Base-by-base conservation (phyloP, 139 green algal species). In the Closterium sp. region DNA sequence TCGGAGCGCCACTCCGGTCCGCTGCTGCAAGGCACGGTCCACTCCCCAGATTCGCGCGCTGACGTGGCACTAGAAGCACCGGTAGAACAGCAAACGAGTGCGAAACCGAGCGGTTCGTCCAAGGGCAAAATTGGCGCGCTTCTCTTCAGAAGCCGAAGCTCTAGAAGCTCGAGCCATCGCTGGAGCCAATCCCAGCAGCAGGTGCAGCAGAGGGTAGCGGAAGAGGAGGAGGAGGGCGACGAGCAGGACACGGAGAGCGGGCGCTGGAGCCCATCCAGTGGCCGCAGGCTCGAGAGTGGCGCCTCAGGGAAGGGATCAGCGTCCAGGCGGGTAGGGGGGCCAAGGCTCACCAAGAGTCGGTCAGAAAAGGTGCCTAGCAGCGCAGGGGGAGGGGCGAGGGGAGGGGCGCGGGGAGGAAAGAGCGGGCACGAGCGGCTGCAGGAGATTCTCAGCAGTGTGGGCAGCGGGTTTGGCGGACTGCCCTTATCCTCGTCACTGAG, bases 381-480 rank as follows among this genome's bases (percentile, higher is more conserved):
- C 4, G 19, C 2, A 6, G 17, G 17, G 62, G 62, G 62, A 79
- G 62, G 17, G 62, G 19, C 19, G 62, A 79, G 62, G 19, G 19
- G 62, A 22, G 62, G 62, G 62, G 62, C 62, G 62, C 62, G 62
- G 1, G 62, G 17, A 5, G 62, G 85, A 24, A 87, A 87, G 85
- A 87, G 85, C n/a, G 85, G 85, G n/a, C 85, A 87, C 22, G 85
- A 87, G 2, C n/a, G 85, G 85, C 85, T 87, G 85, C 85, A 87
- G 85, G 85, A 87, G 85, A 87, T 87, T 31, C n/a, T 87, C 2
- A 31, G 28, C 28, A 87, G 85, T 27, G 85, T 87, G 85, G 10
- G 28, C 28, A 30, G 28, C 85, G 85, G 28, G 85, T 87, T 27
- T 27, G 62, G 62, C 62, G 62, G 62, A 24, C 62, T 79, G 62